Evolutionary conservation across 2,329 filamentous ascomycete genomes (phyloP).

Genomic region (Fusarium xyrophilum): DNA sequence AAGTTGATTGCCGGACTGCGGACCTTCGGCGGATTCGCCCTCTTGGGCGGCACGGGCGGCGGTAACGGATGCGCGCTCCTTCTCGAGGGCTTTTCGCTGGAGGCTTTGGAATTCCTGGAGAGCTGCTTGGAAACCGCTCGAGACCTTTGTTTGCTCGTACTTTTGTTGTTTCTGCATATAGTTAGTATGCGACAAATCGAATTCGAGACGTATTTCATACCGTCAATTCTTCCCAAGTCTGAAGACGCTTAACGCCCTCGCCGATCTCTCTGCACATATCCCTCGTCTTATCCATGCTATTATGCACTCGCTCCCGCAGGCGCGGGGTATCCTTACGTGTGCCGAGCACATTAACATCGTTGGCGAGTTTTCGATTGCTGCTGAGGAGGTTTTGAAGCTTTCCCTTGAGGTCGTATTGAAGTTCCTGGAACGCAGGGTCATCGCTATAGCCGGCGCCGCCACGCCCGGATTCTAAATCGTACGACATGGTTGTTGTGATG

Average conservation of each 20-base stretch:
- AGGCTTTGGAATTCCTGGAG: constrained; percentile 90
- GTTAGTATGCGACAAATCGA: constrained; percentile 20
- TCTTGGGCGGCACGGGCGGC: constrained; percentile 84
- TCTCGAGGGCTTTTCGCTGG: constrained; percentile 90
- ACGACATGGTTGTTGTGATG: constrained; percentile 71
- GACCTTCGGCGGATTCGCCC: constrained; percentile 53
- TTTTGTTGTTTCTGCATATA: constrained; percentile 81
- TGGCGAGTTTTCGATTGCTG: constrained; percentile 83
- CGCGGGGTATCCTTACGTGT: constrained; percentile 91
- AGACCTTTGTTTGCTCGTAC: constrained; percentile 94
- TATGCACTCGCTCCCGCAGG: constrained; percentile 88
- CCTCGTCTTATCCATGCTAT: constrained; percentile 84
- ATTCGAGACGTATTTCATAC: constrained; percentile 51
- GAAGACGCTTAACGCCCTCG: constrained; percentile 91
- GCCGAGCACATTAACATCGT: constrained; percentile 84
- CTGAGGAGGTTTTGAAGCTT: constrained; percentile 88
- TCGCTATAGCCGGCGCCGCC: constrained; percentile 82
- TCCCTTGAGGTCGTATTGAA: constrained; percentile 83
- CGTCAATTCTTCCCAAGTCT: constrained; percentile 83
- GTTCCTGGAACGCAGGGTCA: constrained; percentile 87
- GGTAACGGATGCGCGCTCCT: constrained; percentile 84
- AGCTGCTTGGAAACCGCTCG: constrained; percentile 88
- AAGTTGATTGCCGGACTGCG: constrained; percentile 48
- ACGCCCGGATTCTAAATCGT: constrained; percentile 83
- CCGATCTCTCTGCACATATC: constrained; percentile 89